These are phyloP conservation scores for Magnaporthales sp. DNA, from an alignment of 2,329 filamentous ascomycete genomes.

Conservation along the genomic window DNA sequence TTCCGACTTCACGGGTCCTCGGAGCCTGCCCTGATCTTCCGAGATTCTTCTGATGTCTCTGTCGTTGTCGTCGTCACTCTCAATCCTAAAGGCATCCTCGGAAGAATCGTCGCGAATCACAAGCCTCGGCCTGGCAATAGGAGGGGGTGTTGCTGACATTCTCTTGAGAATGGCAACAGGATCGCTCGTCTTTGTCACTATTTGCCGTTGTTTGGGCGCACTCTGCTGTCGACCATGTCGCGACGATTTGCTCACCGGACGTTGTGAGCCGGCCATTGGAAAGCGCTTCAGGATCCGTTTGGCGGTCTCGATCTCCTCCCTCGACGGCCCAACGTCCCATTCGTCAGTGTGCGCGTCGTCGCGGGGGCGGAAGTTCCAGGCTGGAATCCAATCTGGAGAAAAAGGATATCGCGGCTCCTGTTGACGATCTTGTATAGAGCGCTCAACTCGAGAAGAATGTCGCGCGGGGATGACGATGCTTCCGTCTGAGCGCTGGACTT, in stretches of 20 bases:
- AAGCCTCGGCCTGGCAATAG: neutral
- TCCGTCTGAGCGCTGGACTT: constrained; percentile 2
- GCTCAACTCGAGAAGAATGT: neutral
- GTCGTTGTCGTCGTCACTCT: neutral
- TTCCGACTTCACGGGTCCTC: neutral
- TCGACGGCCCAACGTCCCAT: neutral
- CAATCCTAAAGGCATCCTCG: neutral
- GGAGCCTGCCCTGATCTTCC: neutral
- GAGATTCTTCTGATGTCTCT: neutral
- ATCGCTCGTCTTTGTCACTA: neutral
- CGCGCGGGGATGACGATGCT: constrained; percentile 3
- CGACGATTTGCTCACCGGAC: too few relatives aligned
- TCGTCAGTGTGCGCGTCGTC: neutral
- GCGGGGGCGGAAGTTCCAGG: neutral
- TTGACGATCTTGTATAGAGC: neutral
- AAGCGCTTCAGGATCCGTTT: neutral
- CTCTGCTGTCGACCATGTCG: neutral
- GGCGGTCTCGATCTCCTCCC: constrained; percentile 1
- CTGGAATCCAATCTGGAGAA: neutral
- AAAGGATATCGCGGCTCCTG: neutral
- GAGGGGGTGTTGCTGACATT: neutral
- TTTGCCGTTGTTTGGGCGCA: neutral
- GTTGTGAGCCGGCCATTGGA: neutral
- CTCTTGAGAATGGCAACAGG: neutral
- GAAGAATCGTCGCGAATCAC: constrained; percentile 1